A percentile compares a stretch with the other conserved stretches of the same genome.
These are phyloP conservation scores for Phoma sp. DNA, from an alignment of 2,329 filamentous ascomycete species.

Conservation along the genomic window DNA sequence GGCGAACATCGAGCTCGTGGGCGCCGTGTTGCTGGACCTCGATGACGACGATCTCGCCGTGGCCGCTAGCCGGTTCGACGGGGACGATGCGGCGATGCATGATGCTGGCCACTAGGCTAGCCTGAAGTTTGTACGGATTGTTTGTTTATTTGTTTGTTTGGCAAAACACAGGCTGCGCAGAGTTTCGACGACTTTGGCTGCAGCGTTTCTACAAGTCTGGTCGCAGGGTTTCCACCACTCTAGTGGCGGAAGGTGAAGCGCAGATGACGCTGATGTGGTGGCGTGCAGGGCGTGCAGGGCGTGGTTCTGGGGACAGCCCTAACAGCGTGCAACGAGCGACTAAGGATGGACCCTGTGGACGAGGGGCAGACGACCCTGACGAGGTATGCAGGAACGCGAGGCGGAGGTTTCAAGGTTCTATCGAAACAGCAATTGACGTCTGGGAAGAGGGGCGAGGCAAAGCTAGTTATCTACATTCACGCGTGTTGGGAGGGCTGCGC, in stretches of 20 bases:
- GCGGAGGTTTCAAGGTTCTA: slow-evolving; percentile 22
- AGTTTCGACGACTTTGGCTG: not conserved
- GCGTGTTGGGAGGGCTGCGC: not conserved
- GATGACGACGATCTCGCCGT: slow-evolving; percentile 64
- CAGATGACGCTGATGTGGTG: slow-evolving; percentile 19
- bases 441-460: slow-evolving; percentile 9
- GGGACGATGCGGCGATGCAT: slow-evolving; percentile 53
- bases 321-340: slow-evolving; percentile 3
- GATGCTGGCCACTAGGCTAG: not conserved
- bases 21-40: slow-evolving; percentile 62
- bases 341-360: slow-evolving; percentile 19
- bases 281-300: not conserved
- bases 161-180: slow-evolving; percentile 2
- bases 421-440: slow-evolving; percentile 17
- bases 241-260: slow-evolving; percentile 10
- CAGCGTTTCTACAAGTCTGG: too few relatives aligned
- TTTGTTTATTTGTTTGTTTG: not conserved
- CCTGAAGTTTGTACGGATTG: too few relatives aligned
- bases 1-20: slow-evolving; percentile 65
- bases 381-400: slow-evolving; percentile 14
- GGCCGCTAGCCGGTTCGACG: slow-evolving; percentile 62
- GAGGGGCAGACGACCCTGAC: slow-evolving; percentile 6
- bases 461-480: slow-evolving; percentile 12
- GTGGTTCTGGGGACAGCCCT: slow-evolving; percentile 3
- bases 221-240: not conserved